Evolutionary conservation across 768 basidiomycete genomes (phyloP).

Genomic region (Suillus discolor): DNA sequence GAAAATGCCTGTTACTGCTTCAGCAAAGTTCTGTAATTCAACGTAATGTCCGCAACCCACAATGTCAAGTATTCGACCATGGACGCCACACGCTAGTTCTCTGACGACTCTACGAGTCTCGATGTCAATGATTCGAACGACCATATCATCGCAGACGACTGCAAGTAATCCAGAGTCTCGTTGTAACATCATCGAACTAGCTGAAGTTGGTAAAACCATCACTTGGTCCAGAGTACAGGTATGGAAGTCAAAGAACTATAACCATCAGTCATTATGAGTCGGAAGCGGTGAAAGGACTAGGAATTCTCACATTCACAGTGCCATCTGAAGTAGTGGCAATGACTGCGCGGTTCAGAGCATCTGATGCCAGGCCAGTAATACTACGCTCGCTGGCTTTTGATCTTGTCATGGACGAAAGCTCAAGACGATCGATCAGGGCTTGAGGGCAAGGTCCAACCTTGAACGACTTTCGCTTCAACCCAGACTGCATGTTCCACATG

Average conservation of each 20-base stretch:
- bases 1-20: conserved; percentile 75
- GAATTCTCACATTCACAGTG: conserved; percentile 72
- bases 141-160: conserved; percentile 81
- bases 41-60: conserved; percentile 46
- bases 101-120: conserved; percentile 88
- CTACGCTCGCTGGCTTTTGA: conserved; percentile 48
- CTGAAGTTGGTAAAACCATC: conserved; percentile 65
- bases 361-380: conserved; percentile 83
- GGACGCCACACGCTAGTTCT: conserved; percentile 78
- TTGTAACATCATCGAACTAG: conserved; percentile 74
- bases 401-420: conserved; percentile 39
- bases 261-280: conserved; percentile 4
- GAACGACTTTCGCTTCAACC: conserved; percentile 80
- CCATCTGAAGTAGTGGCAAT: conserved; percentile 90
- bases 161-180: conserved; percentile 86
- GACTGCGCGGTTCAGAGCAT: conserved; percentile 79
- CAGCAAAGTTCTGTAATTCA: conserved; percentile 8
- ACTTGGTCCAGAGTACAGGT: conserved; percentile 73
- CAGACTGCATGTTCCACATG: conserved; percentile 98
- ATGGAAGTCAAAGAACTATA: conserved; percentile 96
- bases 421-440: conserved; percentile 49
- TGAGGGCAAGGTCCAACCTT: conserved; percentile 64
- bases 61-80: conserved; percentile 85
- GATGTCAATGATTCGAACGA: conserved; percentile 85
- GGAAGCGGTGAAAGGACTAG: not conserved